Evolutionary conservation across 2,329 filamentous ascomycete genomes (phyloP).

Genomic region (Verticillium nubilum): DNA sequence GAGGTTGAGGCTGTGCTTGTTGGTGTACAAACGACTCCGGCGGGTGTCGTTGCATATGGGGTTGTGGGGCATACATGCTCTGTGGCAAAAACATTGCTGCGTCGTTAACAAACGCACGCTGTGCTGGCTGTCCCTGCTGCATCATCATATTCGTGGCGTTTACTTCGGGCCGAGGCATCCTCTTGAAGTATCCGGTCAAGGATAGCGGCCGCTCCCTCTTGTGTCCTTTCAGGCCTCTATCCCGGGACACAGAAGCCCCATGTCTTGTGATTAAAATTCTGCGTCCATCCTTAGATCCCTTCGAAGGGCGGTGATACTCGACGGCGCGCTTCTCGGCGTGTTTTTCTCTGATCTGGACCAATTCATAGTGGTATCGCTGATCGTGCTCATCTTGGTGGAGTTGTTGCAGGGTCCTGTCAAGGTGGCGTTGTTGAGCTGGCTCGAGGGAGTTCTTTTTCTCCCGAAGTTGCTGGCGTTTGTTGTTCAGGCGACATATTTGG

Average conservation of each 20-base stretch:
- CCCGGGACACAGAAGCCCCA: slow-evolving; percentile 3
- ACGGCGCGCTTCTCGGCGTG: slow-evolving; percentile 16
- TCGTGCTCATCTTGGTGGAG: slow-evolving; percentile 30
- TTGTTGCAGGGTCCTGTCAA: slow-evolving; percentile 30
- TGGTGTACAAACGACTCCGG: slow-evolving; percentile 3
- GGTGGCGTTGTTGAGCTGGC: slow-evolving; percentile 31
- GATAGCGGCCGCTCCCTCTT: slow-evolving; percentile 31
- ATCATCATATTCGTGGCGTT: slow-evolving; percentile 21
- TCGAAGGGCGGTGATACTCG: slow-evolving; percentile 2
- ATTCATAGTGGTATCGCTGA: slow-evolving; percentile 29
- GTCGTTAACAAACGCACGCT: not conserved
- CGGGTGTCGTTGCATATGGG: slow-evolving; percentile 12
- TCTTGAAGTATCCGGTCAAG: slow-evolving; percentile 41
- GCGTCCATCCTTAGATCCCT: slow-evolving; percentile 1
- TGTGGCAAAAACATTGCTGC: not conserved
- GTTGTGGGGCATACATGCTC: not conserved
- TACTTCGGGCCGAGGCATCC: slow-evolving; percentile 26
- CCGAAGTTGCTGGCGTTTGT: slow-evolving; percentile 19
- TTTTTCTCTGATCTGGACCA: slow-evolving; percentile 39
- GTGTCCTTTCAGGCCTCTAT: slow-evolving; percentile 19
- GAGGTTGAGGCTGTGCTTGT: not conserved
- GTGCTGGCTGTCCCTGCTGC: not conserved
- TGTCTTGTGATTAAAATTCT: slow-evolving; percentile 4
- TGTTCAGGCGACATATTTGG: slow-evolving; percentile 31
- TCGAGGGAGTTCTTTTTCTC: slow-evolving; percentile 33